phyloP scores from a whole-genome alignment of 805 yeast genomes.

The Zygosaccharomyces bisporus region DNA sequence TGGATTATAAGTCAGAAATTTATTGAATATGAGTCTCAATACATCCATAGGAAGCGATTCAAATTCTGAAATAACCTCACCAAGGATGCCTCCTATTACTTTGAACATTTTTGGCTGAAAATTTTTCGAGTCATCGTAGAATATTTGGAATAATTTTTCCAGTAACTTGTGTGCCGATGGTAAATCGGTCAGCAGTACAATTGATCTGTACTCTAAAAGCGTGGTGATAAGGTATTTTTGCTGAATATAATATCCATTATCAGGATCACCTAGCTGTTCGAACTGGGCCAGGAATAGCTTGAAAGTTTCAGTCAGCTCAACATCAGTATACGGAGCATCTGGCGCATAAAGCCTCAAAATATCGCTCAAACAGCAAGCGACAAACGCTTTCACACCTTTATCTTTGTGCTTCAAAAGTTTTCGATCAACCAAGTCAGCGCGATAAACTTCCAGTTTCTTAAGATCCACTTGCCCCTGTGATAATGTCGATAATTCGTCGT shows the following conservation, averaged over 20 bases:
- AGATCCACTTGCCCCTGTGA: conserved; percentile 59
- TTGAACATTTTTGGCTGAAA: conserved; percentile 56
- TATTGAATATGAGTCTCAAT: conserved; percentile 60
- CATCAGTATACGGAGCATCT: conserved; percentile 76
- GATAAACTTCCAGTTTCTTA: conserved; percentile 42
- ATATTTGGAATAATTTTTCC: conserved; percentile 52
- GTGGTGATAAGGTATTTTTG: conserved; percentile 62
- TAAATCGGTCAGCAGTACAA: conserved; percentile 70
- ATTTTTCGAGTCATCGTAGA: conserved; percentile 49
- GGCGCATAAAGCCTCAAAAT: conserved; percentile 78
- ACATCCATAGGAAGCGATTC: conserved; percentile 59
- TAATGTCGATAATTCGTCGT: conserved; percentile 57
- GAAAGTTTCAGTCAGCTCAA: conserved; percentile 61
- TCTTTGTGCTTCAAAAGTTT: conserved; percentile 61
- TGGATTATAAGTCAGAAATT: conserved; percentile 44
- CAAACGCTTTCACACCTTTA: conserved; percentile 62
- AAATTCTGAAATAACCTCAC: conserved; percentile 70
- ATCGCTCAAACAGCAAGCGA: conserved; percentile 73
- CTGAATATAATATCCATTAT: conserved; percentile 58
- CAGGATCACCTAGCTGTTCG: conserved; percentile 48
- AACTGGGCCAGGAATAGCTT: conserved; percentile 63
- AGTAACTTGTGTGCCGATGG: conserved; percentile 57
- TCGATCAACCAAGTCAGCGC: conserved; percentile 50
- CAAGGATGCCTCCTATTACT: conserved; percentile 63
- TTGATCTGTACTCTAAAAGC: conserved; percentile 70